A percentile compares a stretch with the other conserved stretches of the same genome.
Conservation (phyloP, 192 early-diverging fungal genomes). For the Coemansia reversa region DNA sequence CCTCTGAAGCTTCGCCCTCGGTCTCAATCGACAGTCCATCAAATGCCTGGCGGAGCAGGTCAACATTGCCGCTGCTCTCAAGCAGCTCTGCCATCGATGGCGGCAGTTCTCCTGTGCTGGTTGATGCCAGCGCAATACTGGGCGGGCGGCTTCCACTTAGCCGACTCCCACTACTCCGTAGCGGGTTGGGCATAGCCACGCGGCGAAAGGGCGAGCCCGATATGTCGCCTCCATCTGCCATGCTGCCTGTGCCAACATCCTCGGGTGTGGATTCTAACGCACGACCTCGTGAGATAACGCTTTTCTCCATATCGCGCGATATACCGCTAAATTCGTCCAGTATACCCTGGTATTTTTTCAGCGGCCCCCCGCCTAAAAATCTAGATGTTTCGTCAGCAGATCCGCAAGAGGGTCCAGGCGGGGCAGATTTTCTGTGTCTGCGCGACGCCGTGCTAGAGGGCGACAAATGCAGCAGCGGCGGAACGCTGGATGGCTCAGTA, state of each 20-base stretch:
- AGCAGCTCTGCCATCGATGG: background rate
- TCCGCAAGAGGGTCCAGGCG: background rate
- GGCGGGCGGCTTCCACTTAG: conserved; percentile 13
- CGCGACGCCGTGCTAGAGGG: background rate
- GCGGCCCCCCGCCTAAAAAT: conserved; percentile 9
- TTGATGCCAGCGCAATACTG: conserved; percentile 3
- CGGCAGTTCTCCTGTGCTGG: background rate
- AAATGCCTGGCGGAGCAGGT: conserved; percentile 22
- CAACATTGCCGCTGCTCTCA: conserved; percentile 9
- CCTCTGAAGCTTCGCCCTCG: too few species aligned
- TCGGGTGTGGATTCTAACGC: conserved; percentile 8
- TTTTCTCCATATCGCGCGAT: conserved; percentile 57
- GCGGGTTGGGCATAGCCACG: conserved; percentile 33
- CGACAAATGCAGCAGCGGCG: background rate
- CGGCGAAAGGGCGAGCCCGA: conserved; percentile 37
- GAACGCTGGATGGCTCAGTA: background rate
- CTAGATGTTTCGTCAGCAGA: background rate
- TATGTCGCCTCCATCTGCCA: conserved; percentile 5
- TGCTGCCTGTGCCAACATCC: conserved; percentile 8
- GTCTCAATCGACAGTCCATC: conserved; percentile 27
- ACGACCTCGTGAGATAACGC: conserved; percentile 27
- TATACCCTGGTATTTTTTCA: conserved; percentile 52
- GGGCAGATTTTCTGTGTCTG: background rate
- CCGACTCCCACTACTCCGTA: conserved; percentile 18
- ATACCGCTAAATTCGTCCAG: conserved; percentile 48